A percentile compares a stretch with the other conserved stretches of the same genome.
phyloP scores from a whole-genome alignment of 306 rosid species.

The Trifolium pratense region DNA sequence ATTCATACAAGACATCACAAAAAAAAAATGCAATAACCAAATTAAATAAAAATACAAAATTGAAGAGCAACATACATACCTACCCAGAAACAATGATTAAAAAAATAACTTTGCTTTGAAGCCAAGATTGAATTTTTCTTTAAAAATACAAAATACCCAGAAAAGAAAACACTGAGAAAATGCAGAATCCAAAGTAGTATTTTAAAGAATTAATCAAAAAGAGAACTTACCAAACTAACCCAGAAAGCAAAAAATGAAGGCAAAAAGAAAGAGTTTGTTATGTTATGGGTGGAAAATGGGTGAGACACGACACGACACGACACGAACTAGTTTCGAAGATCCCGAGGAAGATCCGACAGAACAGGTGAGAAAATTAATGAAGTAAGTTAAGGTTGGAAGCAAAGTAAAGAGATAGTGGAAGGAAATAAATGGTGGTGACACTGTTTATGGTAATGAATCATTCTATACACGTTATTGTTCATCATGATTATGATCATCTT shows the following conservation, averaged over 20 bases:
- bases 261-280: not conserved
- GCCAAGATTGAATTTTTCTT: slow-evolving; percentile 15
- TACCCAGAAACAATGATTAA: slow-evolving; percentile 32
- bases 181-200: slow-evolving; percentile 22
- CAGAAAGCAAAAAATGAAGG: not conserved
- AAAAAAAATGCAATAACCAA: not conserved
- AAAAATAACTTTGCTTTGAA: not conserved
- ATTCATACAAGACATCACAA: not conserved
- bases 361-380: slow-evolving; percentile 34
- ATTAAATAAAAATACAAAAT: slow-evolving; percentile 1
- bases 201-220: slow-evolving; percentile 12
- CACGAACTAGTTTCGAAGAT: slow-evolving; percentile 39
- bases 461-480: slow-evolving; percentile 32
- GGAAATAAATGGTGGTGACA: slow-evolving; percentile 13
- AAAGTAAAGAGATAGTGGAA: slow-evolving; percentile 27
- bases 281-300: slow-evolving; percentile 36
- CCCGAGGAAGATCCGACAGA: slow-evolving; percentile 59
- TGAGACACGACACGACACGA: slow-evolving; percentile 20
- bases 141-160: slow-evolving; percentile 24
- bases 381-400: slow-evolving; percentile 30
- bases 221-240: slow-evolving; percentile 39
- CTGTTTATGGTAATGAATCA: slow-evolving; percentile 14
- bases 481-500: slow-evolving; percentile 3
- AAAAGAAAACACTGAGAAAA: slow-evolving; percentile 30
- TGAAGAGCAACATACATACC: not conserved